A percentile compares a stretch with the other conserved stretches of the same genome.
Evolutionary conservation across 140 eudicot species (phyloP).

Genomic region (Bidens hawaiensis): DNA sequence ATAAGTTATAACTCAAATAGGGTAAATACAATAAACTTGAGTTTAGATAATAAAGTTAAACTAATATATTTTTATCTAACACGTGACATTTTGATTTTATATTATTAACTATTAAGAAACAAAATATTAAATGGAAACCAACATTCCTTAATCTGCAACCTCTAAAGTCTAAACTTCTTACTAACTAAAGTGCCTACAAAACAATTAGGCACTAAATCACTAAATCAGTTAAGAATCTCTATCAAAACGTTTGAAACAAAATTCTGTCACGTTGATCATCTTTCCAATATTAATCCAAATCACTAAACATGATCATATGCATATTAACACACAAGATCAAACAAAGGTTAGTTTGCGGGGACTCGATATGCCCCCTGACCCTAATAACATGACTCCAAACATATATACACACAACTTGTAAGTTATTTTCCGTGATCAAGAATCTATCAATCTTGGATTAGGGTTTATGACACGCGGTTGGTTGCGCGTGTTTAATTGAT

Average conservation of each 20-base stretch:
- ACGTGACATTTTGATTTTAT: too few species aligned
- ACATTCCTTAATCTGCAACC: background rate
- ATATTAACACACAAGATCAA: background rate
- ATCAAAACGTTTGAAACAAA: too few species aligned
- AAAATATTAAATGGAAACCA: background rate
- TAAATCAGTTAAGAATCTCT: too few species aligned
- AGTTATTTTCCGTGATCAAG: background rate
- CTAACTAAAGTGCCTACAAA: too few species aligned
- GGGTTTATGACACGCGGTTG: slow-evolving; percentile 18
- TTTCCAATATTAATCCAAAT: too few species aligned
- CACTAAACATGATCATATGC: background rate
- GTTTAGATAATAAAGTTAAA: too few species aligned
- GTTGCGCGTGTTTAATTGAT: slow-evolving; percentile 3
- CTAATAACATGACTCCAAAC: background rate
- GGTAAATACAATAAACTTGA: too few species aligned
- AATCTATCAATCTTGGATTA: slow-evolving; percentile 11
- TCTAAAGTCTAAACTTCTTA: background rate
- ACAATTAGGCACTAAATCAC: too few species aligned
- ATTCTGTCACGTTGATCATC: too few species aligned
- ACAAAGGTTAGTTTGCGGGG: background rate
- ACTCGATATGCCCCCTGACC: background rate
- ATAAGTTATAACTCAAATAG: too few species aligned
- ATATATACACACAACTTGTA: background rate
- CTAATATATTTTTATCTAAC: too few species aligned
- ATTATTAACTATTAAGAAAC: background rate